phyloP scores from a whole-genome alignment of 2,329 filamentous ascomycete genomes.

The Diplodia sapinea region DNA sequence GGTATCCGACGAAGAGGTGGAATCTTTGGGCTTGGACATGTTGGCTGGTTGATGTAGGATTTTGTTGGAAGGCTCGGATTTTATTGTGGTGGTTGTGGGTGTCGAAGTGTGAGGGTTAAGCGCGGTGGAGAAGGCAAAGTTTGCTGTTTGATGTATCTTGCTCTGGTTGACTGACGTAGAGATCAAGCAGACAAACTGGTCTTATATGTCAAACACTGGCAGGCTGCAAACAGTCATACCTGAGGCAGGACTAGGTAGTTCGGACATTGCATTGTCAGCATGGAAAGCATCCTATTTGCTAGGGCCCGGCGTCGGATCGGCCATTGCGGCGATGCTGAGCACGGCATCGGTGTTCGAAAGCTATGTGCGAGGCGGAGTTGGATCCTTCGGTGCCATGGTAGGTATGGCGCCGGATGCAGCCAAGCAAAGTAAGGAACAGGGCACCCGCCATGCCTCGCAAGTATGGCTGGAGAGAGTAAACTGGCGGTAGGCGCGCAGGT shows the following conservation, averaged over 20 bases:
- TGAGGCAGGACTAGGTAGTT: slow-evolving; percentile 1
- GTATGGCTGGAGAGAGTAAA: background rate
- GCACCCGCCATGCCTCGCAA: background rate
- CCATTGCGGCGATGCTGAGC: background rate
- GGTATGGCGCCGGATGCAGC: background rate
- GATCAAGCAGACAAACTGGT: slow-evolving; percentile 5
- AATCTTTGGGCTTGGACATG: slow-evolving; percentile 15
- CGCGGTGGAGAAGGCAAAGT: background rate
- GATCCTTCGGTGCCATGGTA: slow-evolving; percentile 4
- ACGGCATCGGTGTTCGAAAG: slow-evolving; percentile 9
- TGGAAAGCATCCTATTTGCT: background rate
- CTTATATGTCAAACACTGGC: background rate
- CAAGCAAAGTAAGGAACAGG: background rate
- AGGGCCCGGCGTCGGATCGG: background rate
- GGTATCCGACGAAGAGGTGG: slow-evolving; percentile 18
- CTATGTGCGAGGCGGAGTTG: background rate
- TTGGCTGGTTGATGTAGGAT: background rate
- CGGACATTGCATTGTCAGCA: no score
- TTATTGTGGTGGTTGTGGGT: background rate
- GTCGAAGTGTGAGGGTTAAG: background rate
- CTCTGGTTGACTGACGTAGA: background rate
- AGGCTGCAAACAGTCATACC: slow-evolving; percentile 13
- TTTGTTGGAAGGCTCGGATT: background rate
- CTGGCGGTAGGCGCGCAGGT: background rate
- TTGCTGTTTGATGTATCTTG: background rate